phyloP scores from a whole-genome alignment of 495 filamentous ascomycete genomes.

The Chaetomium cochliodes region DNA sequence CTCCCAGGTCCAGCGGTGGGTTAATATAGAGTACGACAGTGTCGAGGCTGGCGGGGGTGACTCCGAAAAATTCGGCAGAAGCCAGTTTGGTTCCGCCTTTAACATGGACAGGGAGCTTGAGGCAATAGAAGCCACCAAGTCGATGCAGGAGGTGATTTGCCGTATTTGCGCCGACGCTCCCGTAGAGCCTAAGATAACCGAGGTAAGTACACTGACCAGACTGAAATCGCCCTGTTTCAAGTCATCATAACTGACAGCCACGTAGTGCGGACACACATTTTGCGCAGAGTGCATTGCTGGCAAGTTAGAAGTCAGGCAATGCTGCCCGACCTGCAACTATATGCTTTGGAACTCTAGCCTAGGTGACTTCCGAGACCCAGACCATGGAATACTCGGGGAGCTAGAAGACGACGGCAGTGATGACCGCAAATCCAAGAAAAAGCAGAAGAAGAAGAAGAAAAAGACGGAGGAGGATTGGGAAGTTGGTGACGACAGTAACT shows the following conservation, averaged over 20 bases:
- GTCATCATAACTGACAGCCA: neutral
- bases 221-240: neutral
- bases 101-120: neutral
- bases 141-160: neutral
- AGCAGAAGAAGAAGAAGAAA: conserved; percentile 1
- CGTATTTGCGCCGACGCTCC: conserved; percentile 1
- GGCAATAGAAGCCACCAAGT: neutral
- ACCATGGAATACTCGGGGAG: neutral
- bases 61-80: neutral
- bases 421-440: neutral
- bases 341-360: neutral
- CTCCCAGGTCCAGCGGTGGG: neutral
- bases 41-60: neutral
- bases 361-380: neutral
- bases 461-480: neutral
- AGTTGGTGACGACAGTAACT: conserved; percentile 6
- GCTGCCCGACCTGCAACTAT: conserved; percentile 9
- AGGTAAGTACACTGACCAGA: neutral
- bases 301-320: neutral
- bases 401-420: neutral
- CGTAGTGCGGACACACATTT: conserved; percentile 7
- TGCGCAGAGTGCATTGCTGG: neutral
- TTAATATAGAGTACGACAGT: conserved; percentile 9
- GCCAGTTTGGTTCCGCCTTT: conserved; percentile 3
- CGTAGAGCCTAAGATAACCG: neutral